Base-by-base conservation (phyloP, 2,329 filamentous ascomycete genomes). In the Rhexocercosporidium sp. region DNA sequence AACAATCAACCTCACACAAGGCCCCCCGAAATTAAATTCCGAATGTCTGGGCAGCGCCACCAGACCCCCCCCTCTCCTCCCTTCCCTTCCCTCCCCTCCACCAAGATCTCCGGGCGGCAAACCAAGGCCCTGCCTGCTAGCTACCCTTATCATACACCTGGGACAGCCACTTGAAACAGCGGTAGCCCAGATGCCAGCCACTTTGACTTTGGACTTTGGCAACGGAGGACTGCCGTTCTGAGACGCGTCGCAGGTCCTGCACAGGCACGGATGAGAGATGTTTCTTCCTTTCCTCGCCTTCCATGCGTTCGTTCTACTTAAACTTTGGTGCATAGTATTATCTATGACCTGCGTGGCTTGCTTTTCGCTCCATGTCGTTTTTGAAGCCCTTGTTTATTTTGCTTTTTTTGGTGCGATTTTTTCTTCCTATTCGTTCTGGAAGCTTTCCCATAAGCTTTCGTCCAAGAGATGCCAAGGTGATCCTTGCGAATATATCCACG, bases 241-340 rank as follows among this genome's bases (percentile, higher is more conserved):
- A 59, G 56, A 59, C 56, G 25, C 56, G 56, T 59, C 56, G 56
- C 56, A 59, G 29, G 56, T 37, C 31, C 31, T 57, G 31, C n/a
- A 34, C 53, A 39, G 31, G 53, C 53, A 57, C 53, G 53, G 53
- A 57, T 20, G n/a, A 39, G 31, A 37, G 53, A 57, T 39, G 53
- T 57, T 57, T 57, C 53, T 29, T 56, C 51, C 31, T 57, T 25
- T 12, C 20, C 20, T 37, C 11, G 34, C 7, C 31, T 22, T 25
- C 3, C n/a, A 37, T 57, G 16, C 20, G 11, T 56, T 18, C 18
- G 5, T 57, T 22, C 31, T 25, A 12, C 53, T 37, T 34, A n/a
- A 39, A 16, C 53, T 22, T 54, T 16, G 29, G 18, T 37, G 51
- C 51, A 37, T 54, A 7, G 29, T 29, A 54, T 54, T 29, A 20